Conservation (phyloP, 345 rosid genomes). For the Citrus mangshanensis region DNA sequence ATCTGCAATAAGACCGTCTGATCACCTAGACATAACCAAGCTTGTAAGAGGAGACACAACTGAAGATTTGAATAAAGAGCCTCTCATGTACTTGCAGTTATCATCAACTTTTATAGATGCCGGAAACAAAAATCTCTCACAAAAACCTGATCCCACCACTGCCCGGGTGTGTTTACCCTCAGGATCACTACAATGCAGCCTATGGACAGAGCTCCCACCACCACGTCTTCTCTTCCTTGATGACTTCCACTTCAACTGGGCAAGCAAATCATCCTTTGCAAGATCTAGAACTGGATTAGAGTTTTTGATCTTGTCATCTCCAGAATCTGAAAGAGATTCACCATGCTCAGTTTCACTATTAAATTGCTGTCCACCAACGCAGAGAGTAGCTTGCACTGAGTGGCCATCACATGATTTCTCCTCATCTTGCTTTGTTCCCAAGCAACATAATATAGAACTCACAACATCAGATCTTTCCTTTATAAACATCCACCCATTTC, state of each 20-base stretch:
- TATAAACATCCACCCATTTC: slow-evolving; percentile 50
- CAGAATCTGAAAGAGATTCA: slow-evolving; percentile 18
- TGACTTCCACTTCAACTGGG: slow-evolving; percentile 62
- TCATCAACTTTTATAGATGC: slow-evolving; percentile 48
- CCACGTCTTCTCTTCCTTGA: slow-evolving; percentile 54
- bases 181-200: slow-evolving; percentile 15
- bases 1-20: not conserved
- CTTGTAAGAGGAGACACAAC: slow-evolving; percentile 48
- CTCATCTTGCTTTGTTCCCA: slow-evolving; percentile 26
- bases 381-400: slow-evolving; percentile 19
- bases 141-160: slow-evolving; percentile 9
- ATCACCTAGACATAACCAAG: slow-evolving; percentile 73
- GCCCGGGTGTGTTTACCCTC: not conserved
- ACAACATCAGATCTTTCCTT: slow-evolving; percentile 44
- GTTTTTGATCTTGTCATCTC: slow-evolving; percentile 16
- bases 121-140: slow-evolving; percentile 26
- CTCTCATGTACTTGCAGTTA: slow-evolving; percentile 60
- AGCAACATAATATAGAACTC: slow-evolving; percentile 21
- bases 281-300: slow-evolving; percentile 43
- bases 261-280: slow-evolving; percentile 48
- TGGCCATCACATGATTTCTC: slow-evolving; percentile 20
- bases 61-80: slow-evolving; percentile 43
- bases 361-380: slow-evolving; percentile 11
- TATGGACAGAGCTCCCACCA: slow-evolving; percentile 26
- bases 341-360: slow-evolving; percentile 19